Evolutionary conservation across 176 grass and related monocot genomes (phyloP), one percentile per base, ranked within the genome.

Genomic region (Carex cristatella): DNA sequence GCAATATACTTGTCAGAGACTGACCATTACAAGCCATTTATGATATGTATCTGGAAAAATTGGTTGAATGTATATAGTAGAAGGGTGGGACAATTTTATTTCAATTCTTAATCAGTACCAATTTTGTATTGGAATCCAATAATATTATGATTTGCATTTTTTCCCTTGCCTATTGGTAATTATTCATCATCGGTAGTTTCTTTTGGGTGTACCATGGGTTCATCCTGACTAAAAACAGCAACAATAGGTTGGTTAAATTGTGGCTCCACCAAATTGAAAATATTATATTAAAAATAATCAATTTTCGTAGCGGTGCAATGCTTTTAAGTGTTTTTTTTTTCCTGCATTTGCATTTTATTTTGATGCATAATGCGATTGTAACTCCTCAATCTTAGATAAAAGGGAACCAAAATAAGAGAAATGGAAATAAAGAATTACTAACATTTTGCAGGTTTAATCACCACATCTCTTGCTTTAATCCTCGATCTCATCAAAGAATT

Each of bases 21-120:
- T 58, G 53, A 58, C 53, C 5, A 6, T 3, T 56, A 58, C 74
- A 18, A 79, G 74, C 74, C 53, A 27, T 57, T 78, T 55, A 78
- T 78, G 51, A 78, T 78, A 23, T 78, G 23, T 78, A 78, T 35
- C 51, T 18, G 23, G 23, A 32, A 78, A 51, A 54, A 18, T 42
- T 82, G 61, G 10, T 61, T 79, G 14, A 80, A 49, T 83, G 81
- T 83, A 83, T 69, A 83, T 83, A 83, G 37, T 58, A 79, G 79
- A 33, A 23, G 61, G n/a, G 30, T 13, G 79, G 35, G 79, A 46
- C 7, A 61, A 42, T 66, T 63, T 82, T 69, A 66, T 69, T 83
- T 62, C 58, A 65, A 23, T 83, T 65, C 49, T 30, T 83, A 55
- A 67, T 69, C 8, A 67, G 64, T 64, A 54, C 40, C 81, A 83